These are phyloP conservation scores for Stephania cephalantha DNA, from an alignment of 164 flowering plant species.

Conservation along the genomic window DNA sequence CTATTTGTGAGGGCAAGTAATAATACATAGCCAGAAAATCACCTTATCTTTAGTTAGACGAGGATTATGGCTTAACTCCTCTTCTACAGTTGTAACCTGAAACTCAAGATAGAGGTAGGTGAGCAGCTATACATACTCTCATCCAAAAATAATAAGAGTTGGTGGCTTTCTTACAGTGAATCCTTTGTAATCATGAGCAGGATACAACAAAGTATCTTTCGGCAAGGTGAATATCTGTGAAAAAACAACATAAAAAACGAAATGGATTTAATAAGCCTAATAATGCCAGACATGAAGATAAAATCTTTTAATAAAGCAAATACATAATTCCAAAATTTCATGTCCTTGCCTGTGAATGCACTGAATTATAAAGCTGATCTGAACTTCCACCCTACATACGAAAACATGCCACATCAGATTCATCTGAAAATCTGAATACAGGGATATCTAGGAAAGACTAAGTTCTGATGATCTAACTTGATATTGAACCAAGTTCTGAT, in stretches of 20 bases:
- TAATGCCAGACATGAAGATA: neutral
- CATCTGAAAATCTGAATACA: neutral
- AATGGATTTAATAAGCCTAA: neutral
- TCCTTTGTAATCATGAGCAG: slow-evolving; percentile 96
- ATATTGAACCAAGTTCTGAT: neutral
- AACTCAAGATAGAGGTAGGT: slow-evolving; percentile 7
- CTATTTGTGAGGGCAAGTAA: too few relatives aligned
- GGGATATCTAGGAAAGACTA: neutral
- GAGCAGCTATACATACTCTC: slow-evolving; percentile 15
- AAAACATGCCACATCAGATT: slow-evolving; percentile 7
- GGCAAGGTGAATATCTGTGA: slow-evolving; percentile 88
- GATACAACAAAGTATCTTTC: slow-evolving; percentile 72
- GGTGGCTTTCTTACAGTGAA: slow-evolving; percentile 50
- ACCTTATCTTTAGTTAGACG: slow-evolving; percentile 85
- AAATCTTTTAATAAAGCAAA: neutral
- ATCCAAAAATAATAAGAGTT: neutral
- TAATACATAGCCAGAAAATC: slow-evolving; percentile 1
- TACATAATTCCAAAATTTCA: slow-evolving; percentile 1
- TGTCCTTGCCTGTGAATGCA: slow-evolving; percentile 80
- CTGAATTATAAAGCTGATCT: slow-evolving; percentile 69
- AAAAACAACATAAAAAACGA: neutral
- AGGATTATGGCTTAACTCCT: slow-evolving; percentile 77
- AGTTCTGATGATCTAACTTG: neutral
- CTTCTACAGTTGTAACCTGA: slow-evolving; percentile 89
- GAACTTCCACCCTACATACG: slow-evolving; percentile 82